Evolutionary conservation across 2,329 filamentous ascomycete species (phyloP), one percentile per base, ranked within the genome.

Genomic region (Blastomyces parvus): DNA sequence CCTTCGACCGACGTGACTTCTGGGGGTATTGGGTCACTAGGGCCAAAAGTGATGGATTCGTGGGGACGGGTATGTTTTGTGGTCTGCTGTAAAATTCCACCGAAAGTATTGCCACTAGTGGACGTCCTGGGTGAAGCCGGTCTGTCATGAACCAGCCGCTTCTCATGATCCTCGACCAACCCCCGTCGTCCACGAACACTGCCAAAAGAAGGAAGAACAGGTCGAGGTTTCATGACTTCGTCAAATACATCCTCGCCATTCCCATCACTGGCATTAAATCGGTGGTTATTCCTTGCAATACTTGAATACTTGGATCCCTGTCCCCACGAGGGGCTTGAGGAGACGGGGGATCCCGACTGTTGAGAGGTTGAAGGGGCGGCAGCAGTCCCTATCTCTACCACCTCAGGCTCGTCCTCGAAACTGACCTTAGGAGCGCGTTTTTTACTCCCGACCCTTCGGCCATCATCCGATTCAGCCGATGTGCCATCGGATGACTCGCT

Each of bases 1-100:
- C 83, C 85, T 70, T 91, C 87, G 22, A 88, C 82, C 1, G 86
- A 86, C 0, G 87, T 88, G 14, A 89, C 86, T 19, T 90, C 82
- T 0, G 87, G 87, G 4, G 89, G 86, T 42, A 91, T 73, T 19
- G 89, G 88, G 66, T 89, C 84, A 61, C 83, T 79, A 65, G 81
- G 40, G n/a, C 3, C 22, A 81, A 33, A 11, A 46, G 46, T 8
- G 4, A 25, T 53, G 13, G 60, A 8, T 14, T 36, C 22, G n/a
- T 53, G 30, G 36, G 42, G 4, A 1, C 27, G 48, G 5, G 38
- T 33, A 36, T 62, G 50, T 46, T 62, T n/a, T n/a, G n/a, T 57
- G 14, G 7, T 27, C 50, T 57, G 42, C 27, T 36, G 11, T 67
- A 80, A 83, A 52, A 44, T 60, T 48, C 19, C 30, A 27, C 61